These are phyloP conservation scores for Glomus cerebriforme DNA, from an alignment of 192 early-diverging fungal genomes.

Conservation along the genomic window DNA sequence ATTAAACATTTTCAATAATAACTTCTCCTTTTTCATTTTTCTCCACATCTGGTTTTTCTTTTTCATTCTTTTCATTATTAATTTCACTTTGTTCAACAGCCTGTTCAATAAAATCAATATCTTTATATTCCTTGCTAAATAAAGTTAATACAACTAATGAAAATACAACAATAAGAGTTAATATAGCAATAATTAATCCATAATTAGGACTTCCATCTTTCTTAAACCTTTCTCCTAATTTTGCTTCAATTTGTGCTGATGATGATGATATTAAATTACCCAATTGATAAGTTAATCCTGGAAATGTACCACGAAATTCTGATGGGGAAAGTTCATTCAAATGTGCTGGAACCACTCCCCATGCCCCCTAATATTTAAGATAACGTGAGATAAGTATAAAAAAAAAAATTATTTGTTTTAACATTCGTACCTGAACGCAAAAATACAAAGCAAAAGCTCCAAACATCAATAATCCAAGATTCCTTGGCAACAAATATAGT, in stretches of 20 bases:
- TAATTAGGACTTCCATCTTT: slow-evolving; percentile 47
- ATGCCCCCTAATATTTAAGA: slow-evolving; percentile 12
- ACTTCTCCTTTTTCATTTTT: background rate
- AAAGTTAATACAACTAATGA: slow-evolving; percentile 45
- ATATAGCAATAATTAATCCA: slow-evolving; percentile 57
- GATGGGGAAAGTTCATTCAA: slow-evolving; percentile 71
- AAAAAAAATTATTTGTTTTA: no score
- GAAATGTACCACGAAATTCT: slow-evolving; percentile 65
- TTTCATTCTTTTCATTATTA: background rate
- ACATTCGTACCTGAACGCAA: slow-evolving; percentile 50
- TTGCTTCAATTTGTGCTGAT: slow-evolving; percentile 59
- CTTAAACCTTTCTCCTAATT: slow-evolving; percentile 39
- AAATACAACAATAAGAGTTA: slow-evolving; percentile 51
- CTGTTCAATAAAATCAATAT: slow-evolving; percentile 48
- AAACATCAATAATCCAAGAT: slow-evolving; percentile 33
- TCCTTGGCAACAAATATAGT: slow-evolving; percentile 61
- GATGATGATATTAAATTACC: slow-evolving; percentile 68
- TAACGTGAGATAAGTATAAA: background rate
- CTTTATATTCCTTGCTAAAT: slow-evolving; percentile 61
- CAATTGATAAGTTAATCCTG: slow-evolving; percentile 74
- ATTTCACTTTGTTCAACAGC: background rate
- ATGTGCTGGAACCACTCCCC: slow-evolving; percentile 69
- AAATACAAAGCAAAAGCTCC: slow-evolving; percentile 58
- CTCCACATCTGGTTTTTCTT: background rate
- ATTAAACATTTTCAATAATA: background rate